Conservation (phyloP, 2,329 filamentous ascomycete genomes). For the Trichoderma oligosporum region DNA sequence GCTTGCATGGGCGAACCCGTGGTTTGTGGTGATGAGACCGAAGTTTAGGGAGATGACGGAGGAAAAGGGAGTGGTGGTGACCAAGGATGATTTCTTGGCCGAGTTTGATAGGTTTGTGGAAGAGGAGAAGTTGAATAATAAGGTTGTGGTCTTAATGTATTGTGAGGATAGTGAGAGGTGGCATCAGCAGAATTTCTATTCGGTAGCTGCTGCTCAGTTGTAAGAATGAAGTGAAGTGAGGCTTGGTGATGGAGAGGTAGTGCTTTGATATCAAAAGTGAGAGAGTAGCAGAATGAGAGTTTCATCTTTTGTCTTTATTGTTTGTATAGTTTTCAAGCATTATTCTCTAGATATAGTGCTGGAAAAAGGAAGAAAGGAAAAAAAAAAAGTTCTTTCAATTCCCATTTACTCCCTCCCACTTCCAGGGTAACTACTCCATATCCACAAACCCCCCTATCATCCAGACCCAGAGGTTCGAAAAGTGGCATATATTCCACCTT, state of each 20-base stretch:
- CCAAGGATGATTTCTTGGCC: not conserved
- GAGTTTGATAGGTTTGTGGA: conserved; percentile 1
- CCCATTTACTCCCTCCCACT: not conserved
- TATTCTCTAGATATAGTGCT: not conserved
- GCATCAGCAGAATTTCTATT: not conserved
- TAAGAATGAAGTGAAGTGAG: too few species aligned
- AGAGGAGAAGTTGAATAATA: not conserved
- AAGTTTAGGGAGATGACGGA: not conserved
- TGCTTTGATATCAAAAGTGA: too few species aligned
- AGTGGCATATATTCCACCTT: not conserved
- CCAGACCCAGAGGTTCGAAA: not conserved
- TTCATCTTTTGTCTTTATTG: too few species aligned
- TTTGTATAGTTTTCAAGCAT: not conserved
- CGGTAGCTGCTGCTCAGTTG: too few species aligned
- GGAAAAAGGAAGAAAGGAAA: too few species aligned
- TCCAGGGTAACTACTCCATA: not conserved
- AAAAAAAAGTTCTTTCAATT: too few species aligned
- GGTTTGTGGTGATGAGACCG: not conserved
- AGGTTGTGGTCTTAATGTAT: conserved; percentile 3
- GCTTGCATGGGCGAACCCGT: not conserved
- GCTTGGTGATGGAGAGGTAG: too few species aligned
- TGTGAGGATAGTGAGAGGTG: not conserved
- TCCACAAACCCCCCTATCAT: not conserved
- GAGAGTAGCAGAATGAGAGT: too few species aligned
- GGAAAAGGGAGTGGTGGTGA: not conserved